These are phyloP conservation scores for Cylindricascospora bacillispora DNA, from an alignment of 1,139 yeast genomes.

Conservation along the genomic window DNA sequence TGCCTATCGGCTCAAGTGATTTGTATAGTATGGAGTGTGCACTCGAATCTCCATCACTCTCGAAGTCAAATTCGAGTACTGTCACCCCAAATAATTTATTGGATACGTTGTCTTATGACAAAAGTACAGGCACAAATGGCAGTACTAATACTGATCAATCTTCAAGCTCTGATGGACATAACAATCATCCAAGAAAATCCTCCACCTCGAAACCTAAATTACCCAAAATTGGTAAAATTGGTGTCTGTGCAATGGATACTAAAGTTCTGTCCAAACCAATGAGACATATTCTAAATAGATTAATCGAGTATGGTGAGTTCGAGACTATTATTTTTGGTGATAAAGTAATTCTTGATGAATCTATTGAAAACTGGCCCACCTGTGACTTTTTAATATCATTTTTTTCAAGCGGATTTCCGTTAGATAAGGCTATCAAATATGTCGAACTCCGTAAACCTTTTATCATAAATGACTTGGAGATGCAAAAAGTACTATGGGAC, in stretches of 20 bases:
- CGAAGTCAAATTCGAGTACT: not conserved
- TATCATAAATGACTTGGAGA: conserved; percentile 72
- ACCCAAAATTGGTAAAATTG: conserved; percentile 83
- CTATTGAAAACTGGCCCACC: conserved; percentile 95
- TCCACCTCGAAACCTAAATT: conserved; percentile 33
- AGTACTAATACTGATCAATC: not conserved
- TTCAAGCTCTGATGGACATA: not conserved
- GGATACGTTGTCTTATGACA: not conserved
- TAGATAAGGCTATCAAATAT: conserved; percentile 88
- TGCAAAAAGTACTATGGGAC: conserved; percentile 95
- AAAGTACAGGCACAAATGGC: not conserved
- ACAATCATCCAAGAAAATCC: conserved; percentile 17
- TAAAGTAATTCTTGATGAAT: conserved; percentile 87
- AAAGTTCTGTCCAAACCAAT: conserved; percentile 95
- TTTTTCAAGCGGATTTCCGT: conserved; percentile 91
- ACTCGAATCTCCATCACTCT: conserved; percentile 1
- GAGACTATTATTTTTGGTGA: conserved; percentile 97
- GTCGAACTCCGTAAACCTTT: conserved; percentile 85
- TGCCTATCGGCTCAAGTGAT: not conserved
- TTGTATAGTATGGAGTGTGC: not conserved
- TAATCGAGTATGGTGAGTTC: conserved; percentile 89
- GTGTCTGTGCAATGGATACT: conserved; percentile 98
- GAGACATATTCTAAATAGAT: conserved; percentile 72
- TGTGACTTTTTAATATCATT: conserved; percentile 91
- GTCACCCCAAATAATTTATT: too few relatives aligned